Base-by-base conservation (phyloP, 2,329 filamentous ascomycete species). In the Albophoma yamanashiensis region DNA sequence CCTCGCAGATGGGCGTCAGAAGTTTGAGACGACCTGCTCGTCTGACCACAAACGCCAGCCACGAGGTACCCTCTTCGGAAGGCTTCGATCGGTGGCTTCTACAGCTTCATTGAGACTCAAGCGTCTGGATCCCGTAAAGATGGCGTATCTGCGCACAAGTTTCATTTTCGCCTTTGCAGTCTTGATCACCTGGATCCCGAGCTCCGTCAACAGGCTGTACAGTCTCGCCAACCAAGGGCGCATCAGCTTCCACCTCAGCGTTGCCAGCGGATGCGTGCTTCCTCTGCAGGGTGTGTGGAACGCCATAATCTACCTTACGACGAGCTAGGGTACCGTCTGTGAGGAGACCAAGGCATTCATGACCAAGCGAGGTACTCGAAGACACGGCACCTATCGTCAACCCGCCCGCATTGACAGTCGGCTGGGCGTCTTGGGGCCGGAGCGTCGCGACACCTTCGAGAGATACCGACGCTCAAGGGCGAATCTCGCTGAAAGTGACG, bases 251-350 rank as follows among this genome's bases (percentile, higher is more conserved):
- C 79, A 78, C 2, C 79, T 92, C 50, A 88, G 88, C 68, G 79
- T 90, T 43, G 82, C 84, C 0, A 87, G 87, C 31, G 86, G 86
- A 2, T 79, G 89, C 15, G 89, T 92, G 0, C 76, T 93, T 4
- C 89, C 89, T 0, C 77, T 91, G 0, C 90, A 93, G 70, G 89
- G 90, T 0, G 83, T 91, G 56, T 92, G 89, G 89, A 93, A 93
- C 67, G 82, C 86, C 40, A 73, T 89, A 56, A 90, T 93, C 57
- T 93, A 91, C 71, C 82, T 89, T 62, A 83, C 81, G 3, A 89
- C 88, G 1, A 89, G 79, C 64, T 83, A 79, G 80, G 66, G 63
- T 17, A 66, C 62, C 0, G 64, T 75, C 12, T 47, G 65, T 50
- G 70, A 68, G n/a, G 71, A 70, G 53, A n/a, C 65, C 4, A 62